Base-by-base conservation (phyloP, 1,139 yeast species). In the Zygoascus hellenicus region DNA sequence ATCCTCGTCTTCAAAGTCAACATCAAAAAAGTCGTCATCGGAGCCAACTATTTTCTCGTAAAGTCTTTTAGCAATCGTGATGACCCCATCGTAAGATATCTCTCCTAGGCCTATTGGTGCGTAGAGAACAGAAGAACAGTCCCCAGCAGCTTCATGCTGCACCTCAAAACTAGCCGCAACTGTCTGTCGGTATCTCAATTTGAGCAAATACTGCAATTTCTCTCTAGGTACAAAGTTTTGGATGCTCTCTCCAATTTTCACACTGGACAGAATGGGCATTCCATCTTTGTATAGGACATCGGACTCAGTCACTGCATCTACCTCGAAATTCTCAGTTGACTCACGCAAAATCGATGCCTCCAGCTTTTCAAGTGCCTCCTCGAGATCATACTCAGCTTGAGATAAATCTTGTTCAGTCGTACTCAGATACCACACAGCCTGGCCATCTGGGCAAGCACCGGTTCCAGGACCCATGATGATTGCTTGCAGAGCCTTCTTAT, bases 1-100 rank as follows among this genome's bases (percentile, higher is more conserved):
- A 47, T 86, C 96, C 16, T 89, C 96, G 63, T 90, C 97, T 66
- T 90, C 97, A 62, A 90, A 90, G 66, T 90, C 97, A 32, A 90
- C 88, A 65, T 88, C 96, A 60, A 90, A 90, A 67, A 90, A 90
- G 65, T 90, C 97, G 57, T 90, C 97, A 61, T 86, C 95, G 4
- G 95, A 78, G 2, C 97, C 97, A 4, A 94, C 94, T 53, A 90
- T 79, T 51, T 76, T 73, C 50, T 79, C 81, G 63, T 86, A 92
- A 38, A 90, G 64, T 19, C 77, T 70, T 59, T 81, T 82, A n/a
- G 90, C 89, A 52, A 87, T 92, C 6, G 89, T 78, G 22, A 90
- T 78, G 9, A 85, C 77, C 28, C 96, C 97, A 63, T 90, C 97
- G 64, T 89, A 90, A 42, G 95, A 83, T 38, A 90, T 77, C 60